These are phyloP conservation scores for Yarrowia sp. DNA, from an alignment of 805 yeast species.

Conservation along the genomic window DNA sequence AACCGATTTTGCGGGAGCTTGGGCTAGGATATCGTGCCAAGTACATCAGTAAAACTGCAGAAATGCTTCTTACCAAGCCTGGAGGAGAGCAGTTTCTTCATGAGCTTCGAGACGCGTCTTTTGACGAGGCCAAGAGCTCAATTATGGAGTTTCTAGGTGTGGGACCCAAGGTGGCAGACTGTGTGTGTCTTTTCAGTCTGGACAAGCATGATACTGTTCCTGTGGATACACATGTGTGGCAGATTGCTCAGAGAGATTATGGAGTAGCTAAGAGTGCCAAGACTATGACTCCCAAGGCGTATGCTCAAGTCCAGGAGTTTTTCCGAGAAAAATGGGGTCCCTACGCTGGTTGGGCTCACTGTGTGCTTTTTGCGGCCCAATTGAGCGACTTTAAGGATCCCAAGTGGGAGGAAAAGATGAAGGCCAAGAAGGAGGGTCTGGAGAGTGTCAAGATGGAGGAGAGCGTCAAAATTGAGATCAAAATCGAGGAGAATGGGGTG, in stretches of 20 bases:
- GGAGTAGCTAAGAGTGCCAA: constrained; percentile 46
- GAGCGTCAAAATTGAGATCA: not conserved
- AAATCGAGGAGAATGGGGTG: not conserved
- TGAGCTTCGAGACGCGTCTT: constrained; percentile 45
- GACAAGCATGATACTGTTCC: constrained; percentile 88
- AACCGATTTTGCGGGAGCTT: constrained; percentile 43
- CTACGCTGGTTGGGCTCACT: constrained; percentile 98
- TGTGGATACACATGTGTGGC: constrained; percentile 91
- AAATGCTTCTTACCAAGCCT: constrained; percentile 41
- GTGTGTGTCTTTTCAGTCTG: constrained; percentile 87
- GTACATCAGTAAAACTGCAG: constrained; percentile 76
- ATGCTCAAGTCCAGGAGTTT: constrained; percentile 54
- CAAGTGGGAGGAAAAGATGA: constrained; percentile 15
- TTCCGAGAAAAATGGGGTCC: constrained; percentile 76
- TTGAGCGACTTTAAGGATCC: constrained; percentile 49
- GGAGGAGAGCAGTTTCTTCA: constrained; percentile 32
- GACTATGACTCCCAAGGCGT: constrained; percentile 50
- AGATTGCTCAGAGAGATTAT: constrained; percentile 82
- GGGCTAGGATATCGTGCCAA: constrained; percentile 91
- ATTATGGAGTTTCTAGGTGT: constrained; percentile 75
- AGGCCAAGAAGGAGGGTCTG: not conserved
- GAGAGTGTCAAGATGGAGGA: not conserved
- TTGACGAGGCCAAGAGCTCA: constrained; percentile 54
- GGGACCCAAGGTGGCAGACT: constrained; percentile 97
- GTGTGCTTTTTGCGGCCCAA: constrained; percentile 87